Evolutionary conservation across 179 eudicot species (phyloP).

Genomic region (Dionaea muscipula): DNA sequence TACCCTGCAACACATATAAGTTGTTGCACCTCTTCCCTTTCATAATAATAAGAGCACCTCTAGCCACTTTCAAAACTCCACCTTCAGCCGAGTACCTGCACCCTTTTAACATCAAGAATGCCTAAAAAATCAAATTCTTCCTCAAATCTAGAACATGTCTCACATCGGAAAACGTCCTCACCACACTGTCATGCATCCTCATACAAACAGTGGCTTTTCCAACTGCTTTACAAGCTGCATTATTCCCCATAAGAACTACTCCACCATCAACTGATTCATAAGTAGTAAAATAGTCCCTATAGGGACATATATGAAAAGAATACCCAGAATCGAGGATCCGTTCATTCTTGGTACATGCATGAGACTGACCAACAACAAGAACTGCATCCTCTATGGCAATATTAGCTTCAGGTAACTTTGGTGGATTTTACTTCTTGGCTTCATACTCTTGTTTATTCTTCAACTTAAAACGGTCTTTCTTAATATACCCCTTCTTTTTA

Average conservation of each 20-base stretch:
- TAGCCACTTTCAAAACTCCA: constrained; percentile 7
- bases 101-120: constrained; percentile 10
- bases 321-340: too few relatives aligned
- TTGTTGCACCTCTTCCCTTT: not conserved
- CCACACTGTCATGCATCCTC: constrained; percentile 10
- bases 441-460: too few relatives aligned
- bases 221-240: constrained; percentile 5
- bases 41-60: constrained; percentile 3
- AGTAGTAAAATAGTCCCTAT: not conserved
- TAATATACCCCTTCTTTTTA: too few relatives aligned
- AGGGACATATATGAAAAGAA: too few relatives aligned
- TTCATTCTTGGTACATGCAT: too few relatives aligned
- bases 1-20: constrained; percentile 3
- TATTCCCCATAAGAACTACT: constrained; percentile 11
- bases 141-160: constrained; percentile 12
- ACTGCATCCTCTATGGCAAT: too few relatives aligned
- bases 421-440: too few relatives aligned
- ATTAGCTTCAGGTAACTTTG: too few relatives aligned
- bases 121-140: constrained; percentile 11
- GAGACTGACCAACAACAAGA: too few relatives aligned
- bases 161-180: constrained; percentile 7
- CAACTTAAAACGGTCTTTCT: too few relatives aligned
- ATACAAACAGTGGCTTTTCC: constrained; percentile 7
- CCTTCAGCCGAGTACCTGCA: constrained; percentile 9
- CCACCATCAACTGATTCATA: constrained; percentile 10